Evolutionary conservation across 2,329 filamentous ascomycete species (phyloP).

Genomic region (Claviceps sp.): DNA sequence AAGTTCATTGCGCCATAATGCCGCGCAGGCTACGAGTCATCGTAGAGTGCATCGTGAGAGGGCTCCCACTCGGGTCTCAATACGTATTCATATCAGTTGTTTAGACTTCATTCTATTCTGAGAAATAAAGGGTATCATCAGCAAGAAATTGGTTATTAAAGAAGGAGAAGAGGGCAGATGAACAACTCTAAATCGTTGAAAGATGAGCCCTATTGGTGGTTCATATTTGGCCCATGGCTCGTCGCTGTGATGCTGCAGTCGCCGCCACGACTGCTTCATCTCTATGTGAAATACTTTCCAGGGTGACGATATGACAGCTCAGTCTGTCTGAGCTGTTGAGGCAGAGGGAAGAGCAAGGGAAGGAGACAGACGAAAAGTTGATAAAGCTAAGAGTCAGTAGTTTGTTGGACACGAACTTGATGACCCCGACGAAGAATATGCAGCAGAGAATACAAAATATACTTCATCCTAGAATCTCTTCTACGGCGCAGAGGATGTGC

Average conservation of each 20-base stretch:
- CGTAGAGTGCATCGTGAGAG: constrained; percentile 4
- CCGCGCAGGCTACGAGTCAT: not conserved
- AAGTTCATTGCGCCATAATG: not conserved
- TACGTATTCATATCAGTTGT: constrained; percentile 6
- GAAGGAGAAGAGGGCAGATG: not conserved
- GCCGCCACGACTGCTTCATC: constrained; percentile 9
- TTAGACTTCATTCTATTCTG: not conserved
- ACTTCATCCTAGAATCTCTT: too few species aligned
- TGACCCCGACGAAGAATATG: too few species aligned
- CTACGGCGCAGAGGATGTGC: too few species aligned
- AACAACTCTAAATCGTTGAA: not conserved
- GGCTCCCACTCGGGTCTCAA: not conserved
- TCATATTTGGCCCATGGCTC: constrained; percentile 1
- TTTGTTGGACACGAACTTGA: too few species aligned
- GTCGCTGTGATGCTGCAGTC: constrained; percentile 4
- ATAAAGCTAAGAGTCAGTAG: too few species aligned
- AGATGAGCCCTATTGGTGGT: constrained; percentile 6
- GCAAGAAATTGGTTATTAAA: not conserved
- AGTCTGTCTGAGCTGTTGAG: constrained; percentile 3
- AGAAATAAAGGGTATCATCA: not conserved
- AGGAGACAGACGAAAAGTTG: too few species aligned
- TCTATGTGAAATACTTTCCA: constrained; percentile 5
- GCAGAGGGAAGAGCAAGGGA: not conserved
- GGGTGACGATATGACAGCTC: constrained; percentile 8
- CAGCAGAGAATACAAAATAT: too few species aligned